Base-by-base conservation (phyloP, 2,329 filamentous ascomycete genomes). In the Colletotrichum liaoningense region DNA sequence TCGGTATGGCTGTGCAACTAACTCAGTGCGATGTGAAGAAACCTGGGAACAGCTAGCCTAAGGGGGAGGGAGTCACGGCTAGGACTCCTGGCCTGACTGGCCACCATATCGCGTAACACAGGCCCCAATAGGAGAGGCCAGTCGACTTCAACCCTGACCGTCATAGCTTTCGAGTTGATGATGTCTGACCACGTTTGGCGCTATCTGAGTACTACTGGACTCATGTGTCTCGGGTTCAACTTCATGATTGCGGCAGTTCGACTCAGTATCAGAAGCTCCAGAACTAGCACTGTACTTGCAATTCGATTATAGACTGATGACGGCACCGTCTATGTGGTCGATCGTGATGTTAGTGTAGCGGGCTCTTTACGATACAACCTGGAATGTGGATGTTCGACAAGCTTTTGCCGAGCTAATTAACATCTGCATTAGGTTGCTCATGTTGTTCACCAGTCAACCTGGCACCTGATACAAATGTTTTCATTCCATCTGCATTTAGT, bases 171-270 rank as follows among this genome's bases (percentile, higher is more conserved):
- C 75, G 83, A 84, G 72, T 56, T 78, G 30, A 76, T 76, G 2
- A 80, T 67, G 9, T 75, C 77, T 2, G 75, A 74, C 83, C 82
- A 84, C 75, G 33, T 35, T 75, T 73, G n/a, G 69, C 49, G 35
- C 55, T 33, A 2, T 79, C 77, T 12, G 73, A 70, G n/a, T 46
- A 42, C 4, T 19, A 54, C 38, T 74, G 63, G 46, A 86, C 84
- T 88, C 84, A 1, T 82, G 82, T 1, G 85, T 82, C 1, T 86
- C 76, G 59, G 83, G 84, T 6, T 84, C 86, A 65, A 89, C 42
- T 49, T 22, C 8, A 49, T 22, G 42, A 49, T 9, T 9, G 42
- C n/a, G 19, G 4, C 19, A 49, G 0, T 1, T 9, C 8, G 19
- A 49, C 42, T 49, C 42, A 49, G 3, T 9, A 49, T 22, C 19